Base-by-base conservation (phyloP, 306 rosid genomes). In the Comarum palustre region DNA sequence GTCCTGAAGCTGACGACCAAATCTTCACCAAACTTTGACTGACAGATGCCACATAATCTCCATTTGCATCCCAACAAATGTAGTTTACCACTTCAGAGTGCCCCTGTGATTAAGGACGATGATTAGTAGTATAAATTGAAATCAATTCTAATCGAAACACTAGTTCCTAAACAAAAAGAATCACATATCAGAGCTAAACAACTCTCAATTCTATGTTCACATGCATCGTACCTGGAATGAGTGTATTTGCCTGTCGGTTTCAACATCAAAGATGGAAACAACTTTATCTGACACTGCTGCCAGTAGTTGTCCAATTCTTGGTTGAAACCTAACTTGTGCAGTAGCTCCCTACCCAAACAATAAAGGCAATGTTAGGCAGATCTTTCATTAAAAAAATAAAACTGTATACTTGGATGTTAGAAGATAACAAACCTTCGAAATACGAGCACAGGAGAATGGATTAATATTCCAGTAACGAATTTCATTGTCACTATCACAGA, bases 231-330 rank as follows among this genome's bases (percentile, higher is more conserved):
- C 98, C 96, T 84, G 90, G 24, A 93, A 82, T 47, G 88, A 80
- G 80, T 79, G 88, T 71, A 83, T 79, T 72, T 39, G 81, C 77
- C 86, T 86, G 82, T 89, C 92, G 74, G 90, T 78, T 87, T 93
- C 98, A 9, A 90, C 93, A 81, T 93, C 98, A 81, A 89, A 89
- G 81, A 93, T 78, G 71, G 97, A 84, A 24, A 93, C 96, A 31
- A 82, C 72, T 69, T 79, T 87, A 72, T 87, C 88, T 36, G 93
- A 75, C 55, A 92, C 90, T 16, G 93, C 97, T 36, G 98, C 98
- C 84, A 93, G 87, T 70, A 82, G 78, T 29, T 78, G 87, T 54
- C 98, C 98, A 36, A 48, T 72, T 80, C 93, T 82, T 55, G 98
- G 98, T 78, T 93, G 97, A 87, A 90, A 93, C 78, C 97, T 83